A percentile compares a stretch with the other conserved stretches of the same genome.
These are phyloP conservation scores for Mortierella sp. DNA, from an alignment of 371 early-diverging fungal genomes.

Conservation along the genomic window DNA sequence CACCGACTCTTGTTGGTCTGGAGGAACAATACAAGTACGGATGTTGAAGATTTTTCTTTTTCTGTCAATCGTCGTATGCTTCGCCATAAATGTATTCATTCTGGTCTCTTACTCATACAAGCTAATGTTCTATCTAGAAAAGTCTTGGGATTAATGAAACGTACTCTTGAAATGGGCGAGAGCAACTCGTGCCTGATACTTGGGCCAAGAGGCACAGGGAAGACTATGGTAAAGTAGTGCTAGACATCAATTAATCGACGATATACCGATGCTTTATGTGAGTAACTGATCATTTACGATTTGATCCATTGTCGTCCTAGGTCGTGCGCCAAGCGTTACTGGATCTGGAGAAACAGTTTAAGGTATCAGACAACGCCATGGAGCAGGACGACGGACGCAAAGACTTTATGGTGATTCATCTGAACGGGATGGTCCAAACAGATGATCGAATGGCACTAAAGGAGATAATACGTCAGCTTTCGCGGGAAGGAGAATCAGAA, in stretches of 20 bases:
- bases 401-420: constrained; percentile 73
- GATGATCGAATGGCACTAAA: constrained; percentile 84
- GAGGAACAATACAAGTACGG: constrained; percentile 69
- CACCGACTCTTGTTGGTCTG: constrained; percentile 62
- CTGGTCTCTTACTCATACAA: background rate
- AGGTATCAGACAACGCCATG: constrained; percentile 4
- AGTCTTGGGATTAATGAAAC: constrained; percentile 63
- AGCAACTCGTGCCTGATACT: constrained; percentile 83
- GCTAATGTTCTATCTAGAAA: constrained; percentile 24
- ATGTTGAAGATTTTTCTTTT: background rate
- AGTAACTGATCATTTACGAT: no score
- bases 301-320: no score
- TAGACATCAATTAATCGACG: no score
- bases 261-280: no score
- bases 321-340: constrained; percentile 37
- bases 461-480: constrained; percentile 86
- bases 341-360: constrained; percentile 40
- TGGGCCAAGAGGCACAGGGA: constrained; percentile 84
- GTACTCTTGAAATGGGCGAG: constrained; percentile 73
- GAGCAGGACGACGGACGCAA: constrained; percentile 30
- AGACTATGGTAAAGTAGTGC: constrained; percentile 57
- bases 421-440: constrained; percentile 87
- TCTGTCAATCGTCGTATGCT: background rate
- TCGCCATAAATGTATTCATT: background rate
- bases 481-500: constrained; percentile 54